phyloP scores from a whole-genome alignment of 139 green algal genomes.

The Astrephomene gubernaculifera region DNA sequence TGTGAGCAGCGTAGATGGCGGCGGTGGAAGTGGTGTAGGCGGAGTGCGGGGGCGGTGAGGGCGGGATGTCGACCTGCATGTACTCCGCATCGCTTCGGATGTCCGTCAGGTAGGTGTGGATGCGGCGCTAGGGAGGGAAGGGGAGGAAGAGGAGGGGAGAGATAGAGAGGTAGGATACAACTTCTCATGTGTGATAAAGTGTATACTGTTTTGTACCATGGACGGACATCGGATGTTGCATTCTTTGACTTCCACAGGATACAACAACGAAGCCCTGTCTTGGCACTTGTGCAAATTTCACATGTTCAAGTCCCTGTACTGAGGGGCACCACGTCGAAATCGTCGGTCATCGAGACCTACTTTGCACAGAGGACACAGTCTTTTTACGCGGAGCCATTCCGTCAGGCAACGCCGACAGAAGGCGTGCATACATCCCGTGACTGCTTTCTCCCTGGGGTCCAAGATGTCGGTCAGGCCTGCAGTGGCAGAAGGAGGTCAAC shows the following conservation, averaged over 20 bases:
- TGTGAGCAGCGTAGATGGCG: neutral
- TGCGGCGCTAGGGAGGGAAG: slow-evolving; percentile 10
- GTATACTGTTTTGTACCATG: too few relatives aligned
- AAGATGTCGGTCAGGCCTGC: slow-evolving; percentile 30
- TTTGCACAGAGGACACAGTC: slow-evolving; percentile 32
- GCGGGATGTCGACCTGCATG: neutral
- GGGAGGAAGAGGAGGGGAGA: neutral
- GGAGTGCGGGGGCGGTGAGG: neutral
- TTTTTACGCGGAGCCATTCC: slow-evolving; percentile 10
- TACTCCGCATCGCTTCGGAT: neutral
- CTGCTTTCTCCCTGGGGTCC: slow-evolving; percentile 6
- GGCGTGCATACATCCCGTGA: slow-evolving; percentile 16
- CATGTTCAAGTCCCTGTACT: too few relatives aligned
- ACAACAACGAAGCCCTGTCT: too few relatives aligned
- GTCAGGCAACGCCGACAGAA: slow-evolving; percentile 21
- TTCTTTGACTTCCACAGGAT: too few relatives aligned
- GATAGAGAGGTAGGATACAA: too few relatives aligned
- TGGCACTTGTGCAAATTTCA: too few relatives aligned
- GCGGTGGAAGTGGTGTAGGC: neutral
- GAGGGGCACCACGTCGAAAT: too few relatives aligned
- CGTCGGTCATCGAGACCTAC: too few relatives aligned
- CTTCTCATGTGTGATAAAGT: too few relatives aligned
- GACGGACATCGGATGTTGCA: too few relatives aligned
- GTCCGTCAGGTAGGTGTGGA: neutral
- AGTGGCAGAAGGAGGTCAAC: neutral